Conservation (phyloP, 2,329 filamentous ascomycete genomes). For the Aurifilum marmelostoma region DNA sequence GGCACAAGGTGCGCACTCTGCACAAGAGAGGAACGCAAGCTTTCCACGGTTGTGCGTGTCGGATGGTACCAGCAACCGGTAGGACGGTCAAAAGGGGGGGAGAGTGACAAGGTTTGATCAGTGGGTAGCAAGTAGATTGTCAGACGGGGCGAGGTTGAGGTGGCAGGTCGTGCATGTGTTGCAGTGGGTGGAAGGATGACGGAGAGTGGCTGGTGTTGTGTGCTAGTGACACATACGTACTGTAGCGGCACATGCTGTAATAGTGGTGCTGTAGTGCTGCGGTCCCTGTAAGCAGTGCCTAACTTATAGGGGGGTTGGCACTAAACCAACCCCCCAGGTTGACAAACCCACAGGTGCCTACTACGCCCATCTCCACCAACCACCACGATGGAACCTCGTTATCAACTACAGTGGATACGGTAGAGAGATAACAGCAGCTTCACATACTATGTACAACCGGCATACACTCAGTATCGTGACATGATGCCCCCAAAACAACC, state of each 20-base stretch:
- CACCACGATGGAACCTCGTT: not conserved
- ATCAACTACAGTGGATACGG: not conserved
- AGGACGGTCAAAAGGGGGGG: not conserved
- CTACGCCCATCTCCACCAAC: too few species aligned
- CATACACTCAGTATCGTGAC: too few species aligned
- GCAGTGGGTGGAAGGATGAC: not conserved
- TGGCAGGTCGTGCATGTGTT: not conserved
- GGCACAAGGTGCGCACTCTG: not conserved
- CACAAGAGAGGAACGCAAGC: slow-evolving; percentile 5
- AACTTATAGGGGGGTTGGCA: too few species aligned
- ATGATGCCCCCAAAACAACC: too few species aligned
- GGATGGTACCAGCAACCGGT: not conserved
- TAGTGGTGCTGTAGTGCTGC: not conserved
- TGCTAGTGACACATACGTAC: too few species aligned
- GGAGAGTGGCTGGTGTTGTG: not conserved
- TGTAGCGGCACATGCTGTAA: too few species aligned
- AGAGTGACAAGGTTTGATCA: not conserved
- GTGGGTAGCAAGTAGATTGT: too few species aligned
- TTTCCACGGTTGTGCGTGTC: not conserved
- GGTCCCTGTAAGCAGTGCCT: too few species aligned
- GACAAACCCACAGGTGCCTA: not conserved
- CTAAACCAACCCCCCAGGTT: too few species aligned
- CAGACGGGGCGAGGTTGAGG: not conserved
- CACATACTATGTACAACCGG: too few species aligned
- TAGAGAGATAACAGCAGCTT: not conserved